Percentiles rank a stretch among this genome's conserved stretches.
phyloP scores from a whole-genome alignment of 306 rosid genomes.

The Rosa lucieae region DNA sequence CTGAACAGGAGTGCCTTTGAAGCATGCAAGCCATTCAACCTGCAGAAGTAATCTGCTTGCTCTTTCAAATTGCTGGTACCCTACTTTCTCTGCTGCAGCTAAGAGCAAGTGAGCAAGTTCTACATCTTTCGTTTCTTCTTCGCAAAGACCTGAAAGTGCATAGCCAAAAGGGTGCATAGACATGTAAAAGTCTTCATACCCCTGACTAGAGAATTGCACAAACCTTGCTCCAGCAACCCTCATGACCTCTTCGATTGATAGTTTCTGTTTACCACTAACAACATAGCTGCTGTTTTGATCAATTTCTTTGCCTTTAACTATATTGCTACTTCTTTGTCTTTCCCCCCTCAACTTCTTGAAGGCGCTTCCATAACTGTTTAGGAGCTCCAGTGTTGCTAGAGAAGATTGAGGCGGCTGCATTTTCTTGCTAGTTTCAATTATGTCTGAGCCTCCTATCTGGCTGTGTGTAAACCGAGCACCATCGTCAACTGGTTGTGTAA shows the following conservation, averaged over 20 bases:
- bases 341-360: slow-evolving; percentile 43
- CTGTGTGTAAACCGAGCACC: background rate
- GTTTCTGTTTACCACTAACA: slow-evolving; percentile 25
- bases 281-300: background rate
- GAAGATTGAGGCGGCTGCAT: slow-evolving; percentile 25
- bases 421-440: slow-evolving; percentile 7
- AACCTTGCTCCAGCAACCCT: slow-evolving; percentile 76
- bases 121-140: slow-evolving; percentile 56
- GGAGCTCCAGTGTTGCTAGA: slow-evolving; percentile 51
- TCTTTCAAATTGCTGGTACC: slow-evolving; percentile 54
- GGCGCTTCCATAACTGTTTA: slow-evolving; percentile 43
- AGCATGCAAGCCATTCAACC: slow-evolving; percentile 48
- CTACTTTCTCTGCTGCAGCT: slow-evolving; percentile 69
- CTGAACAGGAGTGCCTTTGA: slow-evolving; percentile 37
- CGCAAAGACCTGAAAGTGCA: slow-evolving; percentile 39
- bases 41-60: slow-evolving; percentile 56
- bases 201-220: slow-evolving; percentile 47
- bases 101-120: slow-evolving; percentile 71
- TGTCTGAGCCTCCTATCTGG: background rate
- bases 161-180: too few species aligned
- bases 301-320: background rate
- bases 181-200: slow-evolving; percentile 36
- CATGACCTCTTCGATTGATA: slow-evolving; percentile 64
- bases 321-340: slow-evolving; percentile 1
- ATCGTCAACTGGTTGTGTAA: slow-evolving; percentile 20